These are phyloP conservation scores for Malassezia restricta DNA, from an alignment of 1,284 basidiomycete genomes.

Conservation along the genomic window DNA sequence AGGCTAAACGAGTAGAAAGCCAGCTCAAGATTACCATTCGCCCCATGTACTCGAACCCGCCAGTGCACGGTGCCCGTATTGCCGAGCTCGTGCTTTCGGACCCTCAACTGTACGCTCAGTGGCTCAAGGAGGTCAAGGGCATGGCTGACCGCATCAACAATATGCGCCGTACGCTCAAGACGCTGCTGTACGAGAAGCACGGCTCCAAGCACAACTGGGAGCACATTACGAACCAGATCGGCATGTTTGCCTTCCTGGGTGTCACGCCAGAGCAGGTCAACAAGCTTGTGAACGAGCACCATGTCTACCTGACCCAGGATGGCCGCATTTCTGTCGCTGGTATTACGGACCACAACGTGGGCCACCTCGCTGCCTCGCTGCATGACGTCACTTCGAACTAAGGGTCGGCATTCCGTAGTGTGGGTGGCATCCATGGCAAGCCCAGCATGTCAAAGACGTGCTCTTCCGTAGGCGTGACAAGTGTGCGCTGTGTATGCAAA, in stretches of 20 bases:
- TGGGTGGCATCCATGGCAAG: slow-evolving; percentile 7
- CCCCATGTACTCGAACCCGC: slow-evolving; percentile 97
- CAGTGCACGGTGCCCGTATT: slow-evolving; percentile 58
- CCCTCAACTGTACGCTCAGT: slow-evolving; percentile 47
- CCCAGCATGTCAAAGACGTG: background rate
- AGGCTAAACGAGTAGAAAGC: slow-evolving; percentile 42
- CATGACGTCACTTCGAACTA: slow-evolving; percentile 31
- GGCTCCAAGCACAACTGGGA: slow-evolving; percentile 47
- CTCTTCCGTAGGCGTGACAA: slow-evolving; percentile 6
- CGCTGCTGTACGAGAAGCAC: slow-evolving; percentile 40
- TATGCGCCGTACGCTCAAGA: slow-evolving; percentile 43
- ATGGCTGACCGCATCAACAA: slow-evolving; percentile 47
- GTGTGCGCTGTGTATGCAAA: background rate
- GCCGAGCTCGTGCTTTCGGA: slow-evolving; percentile 48
- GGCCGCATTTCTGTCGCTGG: slow-evolving; percentile 46
- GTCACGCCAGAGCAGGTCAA: slow-evolving; percentile 46
- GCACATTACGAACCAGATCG: slow-evolving; percentile 47
- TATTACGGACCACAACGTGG: slow-evolving; percentile 42
- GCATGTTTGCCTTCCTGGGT: slow-evolving; percentile 45
- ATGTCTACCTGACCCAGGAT: slow-evolving; percentile 46
- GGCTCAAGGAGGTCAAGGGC: slow-evolving; percentile 46
- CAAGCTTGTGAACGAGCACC: slow-evolving; percentile 43
- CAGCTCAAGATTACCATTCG: slow-evolving; percentile 77
- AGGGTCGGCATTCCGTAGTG: slow-evolving; percentile 13
- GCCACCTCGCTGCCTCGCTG: slow-evolving; percentile 42